Base-by-base conservation (phyloP, 371 early-diverging fungal species). In the Smittium mucronatum region DNA sequence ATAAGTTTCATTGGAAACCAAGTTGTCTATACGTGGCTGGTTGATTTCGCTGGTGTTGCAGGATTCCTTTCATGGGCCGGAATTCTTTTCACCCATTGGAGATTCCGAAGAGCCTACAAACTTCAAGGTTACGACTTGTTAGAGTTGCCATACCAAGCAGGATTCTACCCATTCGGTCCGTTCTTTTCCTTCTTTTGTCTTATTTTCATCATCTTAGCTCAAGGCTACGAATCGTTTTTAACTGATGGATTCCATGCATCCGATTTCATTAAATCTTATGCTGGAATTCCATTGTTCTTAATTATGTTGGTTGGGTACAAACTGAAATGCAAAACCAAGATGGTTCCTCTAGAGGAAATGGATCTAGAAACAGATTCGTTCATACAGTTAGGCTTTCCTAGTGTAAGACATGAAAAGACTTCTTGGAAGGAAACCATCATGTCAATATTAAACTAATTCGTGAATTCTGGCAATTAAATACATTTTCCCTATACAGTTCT, bases 31-130 rank as follows among this genome's bases (percentile, higher is more conserved):
- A 72, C 78, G 34, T 90, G 88, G 85, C 81, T 93, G 60, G 75
- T 87, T 73, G 85, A 80, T 70, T 80, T 93, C 61, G 83, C 88
- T 59, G 86, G 88, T 1, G 81, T 88, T 15, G 82, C 88, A 32
- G 88, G 91, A 63, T 88, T 92, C 69, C 78, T 89, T 61, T 86
- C 84, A 68, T 94, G 93, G 93, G 69, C 84, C 64, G 84, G 84
- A 35, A 92, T 94, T 70, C 80, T 84, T 2, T 74, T 86, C 69
- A 83, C 85, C 29, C 92, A 94, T 72, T 77, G 88, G 72, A 88
- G 93, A 5, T 94, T 94, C 84, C 87, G 93, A 33, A 81, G 78
- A 17, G 93, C 91, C 26, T 89, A 84, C 70, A 74, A 76, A 25
- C 80, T 81, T 0, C 94, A 94, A 73, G 89, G 89, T 5, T 82